Conservation (phyloP, 305 asterid species). For the Fraxinus albicans region DNA sequence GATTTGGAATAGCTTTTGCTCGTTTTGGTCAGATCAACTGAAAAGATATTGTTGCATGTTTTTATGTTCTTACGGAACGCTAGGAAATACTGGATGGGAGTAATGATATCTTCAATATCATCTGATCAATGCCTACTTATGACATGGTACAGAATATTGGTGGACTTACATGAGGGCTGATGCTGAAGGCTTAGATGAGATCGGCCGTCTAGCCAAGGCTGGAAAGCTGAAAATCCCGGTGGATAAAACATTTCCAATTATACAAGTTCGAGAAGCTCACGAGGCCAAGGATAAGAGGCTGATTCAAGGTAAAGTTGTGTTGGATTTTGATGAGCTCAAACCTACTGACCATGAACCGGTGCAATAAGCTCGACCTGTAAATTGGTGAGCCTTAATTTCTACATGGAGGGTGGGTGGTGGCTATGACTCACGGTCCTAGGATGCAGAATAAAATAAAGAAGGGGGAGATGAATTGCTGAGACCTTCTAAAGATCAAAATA, state of each 20-base stretch:
- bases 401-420: neutral
- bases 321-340: conserved; percentile 52
- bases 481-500: neutral
- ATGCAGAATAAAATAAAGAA: neutral
- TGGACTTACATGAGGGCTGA: conserved; percentile 98
- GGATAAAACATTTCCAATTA: conserved; percentile 65
- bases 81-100: neutral
- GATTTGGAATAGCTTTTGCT: neutral
- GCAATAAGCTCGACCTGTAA: neutral
- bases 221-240: conserved; percentile 84
- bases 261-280: conserved; percentile 78
- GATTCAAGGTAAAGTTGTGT: conserved; percentile 80
- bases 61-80: neutral
- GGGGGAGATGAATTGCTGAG: neutral
- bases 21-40: neutral
- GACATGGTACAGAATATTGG: conserved; percentile 60
- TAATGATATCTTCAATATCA: neutral
- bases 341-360: neutral
- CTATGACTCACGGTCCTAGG: neutral
- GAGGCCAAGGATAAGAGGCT: conserved; percentile 71
- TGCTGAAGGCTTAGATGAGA: conserved; percentile 77
- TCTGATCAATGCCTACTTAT: conserved; percentile 4
- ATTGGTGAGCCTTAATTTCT: neutral
- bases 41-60: neutral
- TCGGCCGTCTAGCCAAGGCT: conserved; percentile 56